Conservation (phyloP, 73 alveolate genomes). For the Paramecium pentaurelia region DNA sequence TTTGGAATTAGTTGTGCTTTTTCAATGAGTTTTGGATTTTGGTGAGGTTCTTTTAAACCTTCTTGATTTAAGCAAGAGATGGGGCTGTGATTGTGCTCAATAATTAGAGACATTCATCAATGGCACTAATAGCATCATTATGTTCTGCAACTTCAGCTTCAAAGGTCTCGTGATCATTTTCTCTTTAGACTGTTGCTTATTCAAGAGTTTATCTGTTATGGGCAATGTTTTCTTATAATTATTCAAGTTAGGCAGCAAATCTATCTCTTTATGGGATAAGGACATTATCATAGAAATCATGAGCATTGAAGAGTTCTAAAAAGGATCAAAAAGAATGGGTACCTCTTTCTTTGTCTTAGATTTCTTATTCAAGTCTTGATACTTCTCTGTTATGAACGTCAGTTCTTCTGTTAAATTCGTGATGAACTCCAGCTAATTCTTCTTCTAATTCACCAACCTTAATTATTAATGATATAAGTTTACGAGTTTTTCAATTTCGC, state of each 20-base stretch:
- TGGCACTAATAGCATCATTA: slow-evolving; percentile 14
- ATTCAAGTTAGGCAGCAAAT: slow-evolving; percentile 35
- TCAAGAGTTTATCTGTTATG: neutral
- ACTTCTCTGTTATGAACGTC: slow-evolving; percentile 44
- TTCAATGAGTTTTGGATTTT: slow-evolving; percentile 10
- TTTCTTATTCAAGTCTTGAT: slow-evolving; percentile 41
- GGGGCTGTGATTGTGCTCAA: neutral
- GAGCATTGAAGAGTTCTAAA: slow-evolving; percentile 40
- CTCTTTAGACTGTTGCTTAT: slow-evolving; percentile 9
- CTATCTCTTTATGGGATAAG: slow-evolving; percentile 50
- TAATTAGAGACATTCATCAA: slow-evolving; percentile 24
- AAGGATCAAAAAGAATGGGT: neutral
- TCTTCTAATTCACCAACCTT: slow-evolving; percentile 11
- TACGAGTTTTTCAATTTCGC: slow-evolving; percentile 31
- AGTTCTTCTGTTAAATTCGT: slow-evolving; percentile 24
- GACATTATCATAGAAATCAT: slow-evolving; percentile 42
- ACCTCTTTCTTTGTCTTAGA: slow-evolving; percentile 49
- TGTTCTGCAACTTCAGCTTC: slow-evolving; percentile 29
- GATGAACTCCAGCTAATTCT: slow-evolving; percentile 23
- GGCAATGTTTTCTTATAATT: slow-evolving; percentile 28
- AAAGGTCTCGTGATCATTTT: neutral
- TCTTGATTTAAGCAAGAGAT: slow-evolving; percentile 31
- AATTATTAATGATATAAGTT: neutral
- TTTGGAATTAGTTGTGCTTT: neutral
- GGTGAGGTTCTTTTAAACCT: slow-evolving; percentile 28